A percentile compares a stretch with the other conserved stretches of the same genome.
Evolutionary conservation across 179 eudicot species (phyloP).

Genomic region (Patellifolia procumbens): DNA sequence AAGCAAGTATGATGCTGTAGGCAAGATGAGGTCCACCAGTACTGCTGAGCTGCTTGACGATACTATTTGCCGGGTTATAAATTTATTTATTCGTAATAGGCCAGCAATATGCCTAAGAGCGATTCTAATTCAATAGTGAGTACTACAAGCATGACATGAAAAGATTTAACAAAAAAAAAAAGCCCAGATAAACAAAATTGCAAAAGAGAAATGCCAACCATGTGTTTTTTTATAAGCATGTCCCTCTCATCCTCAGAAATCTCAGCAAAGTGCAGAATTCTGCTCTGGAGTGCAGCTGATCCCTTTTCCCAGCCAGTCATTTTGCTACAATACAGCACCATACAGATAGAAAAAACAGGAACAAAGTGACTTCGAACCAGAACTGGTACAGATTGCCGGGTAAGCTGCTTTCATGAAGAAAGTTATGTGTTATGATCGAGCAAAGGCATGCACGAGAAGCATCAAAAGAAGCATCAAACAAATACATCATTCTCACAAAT

Average conservation of each 20-base stretch:
- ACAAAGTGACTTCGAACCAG: conserved; percentile 72
- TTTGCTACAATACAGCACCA: conserved; percentile 83
- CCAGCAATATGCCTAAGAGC: not conserved
- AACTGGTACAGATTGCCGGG: conserved; percentile 51
- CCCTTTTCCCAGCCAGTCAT: conserved; percentile 69
- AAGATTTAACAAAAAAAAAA: not conserved
- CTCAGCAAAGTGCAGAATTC: conserved; percentile 62
- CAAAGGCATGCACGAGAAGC: conserved; percentile 5
- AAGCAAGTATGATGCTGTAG: not conserved
- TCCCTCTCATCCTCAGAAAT: conserved; percentile 87
- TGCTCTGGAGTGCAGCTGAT: conserved; percentile 61
- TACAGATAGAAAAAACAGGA: conserved; percentile 82
- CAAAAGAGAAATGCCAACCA: conserved; percentile 52
- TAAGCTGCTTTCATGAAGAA: conserved; percentile 56
- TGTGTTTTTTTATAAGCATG: conserved; percentile 76
- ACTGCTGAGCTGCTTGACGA: not conserved
- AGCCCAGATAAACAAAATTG: not conserved
- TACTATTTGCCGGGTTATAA: not conserved
- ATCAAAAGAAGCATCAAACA: conserved; percentile 15
- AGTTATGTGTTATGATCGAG: conserved; percentile 25
- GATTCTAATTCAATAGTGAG: not conserved
- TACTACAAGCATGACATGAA: not conserved
- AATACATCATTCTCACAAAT: conserved; percentile 10
- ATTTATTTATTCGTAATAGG: not conserved
- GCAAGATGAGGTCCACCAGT: not conserved